Percentiles rank a stretch among this genome's conserved stretches.
These are phyloP conservation scores for Claviceps humidiphila DNA, from an alignment of 2,329 filamentous ascomycete genomes.

Conservation along the genomic window DNA sequence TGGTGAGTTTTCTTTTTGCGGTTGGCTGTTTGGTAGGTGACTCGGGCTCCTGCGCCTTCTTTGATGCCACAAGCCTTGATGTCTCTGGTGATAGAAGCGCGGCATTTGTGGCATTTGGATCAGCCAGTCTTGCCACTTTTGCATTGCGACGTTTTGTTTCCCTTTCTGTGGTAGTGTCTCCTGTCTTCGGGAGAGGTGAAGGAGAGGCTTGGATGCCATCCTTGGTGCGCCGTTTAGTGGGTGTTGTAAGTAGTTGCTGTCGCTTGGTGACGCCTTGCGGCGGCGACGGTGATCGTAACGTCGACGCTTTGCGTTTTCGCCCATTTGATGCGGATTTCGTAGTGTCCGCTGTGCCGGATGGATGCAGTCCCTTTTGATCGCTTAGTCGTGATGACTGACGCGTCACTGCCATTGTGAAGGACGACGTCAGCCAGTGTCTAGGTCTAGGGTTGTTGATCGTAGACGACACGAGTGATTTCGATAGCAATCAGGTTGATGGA, in stretches of 20 bases:
- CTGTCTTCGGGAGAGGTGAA: constrained; percentile 33
- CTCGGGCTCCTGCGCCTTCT: constrained; percentile 25
- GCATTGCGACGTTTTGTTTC: constrained; percentile 26
- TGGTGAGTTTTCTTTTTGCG: constrained; percentile 34
- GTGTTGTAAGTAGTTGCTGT: constrained; percentile 14
- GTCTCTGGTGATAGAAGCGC: constrained; percentile 59
- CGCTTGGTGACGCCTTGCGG: constrained; percentile 11
- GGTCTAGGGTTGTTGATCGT: background rate
- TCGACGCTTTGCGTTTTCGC: constrained; percentile 22
- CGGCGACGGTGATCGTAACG: constrained; percentile 4
- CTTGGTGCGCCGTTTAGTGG: constrained; percentile 19
- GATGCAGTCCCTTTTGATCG: constrained; percentile 12
- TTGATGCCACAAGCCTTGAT: constrained; percentile 45
- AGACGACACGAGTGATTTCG: background rate
- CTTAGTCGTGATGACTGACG: constrained; percentile 29
- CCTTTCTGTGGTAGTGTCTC: constrained; percentile 14
- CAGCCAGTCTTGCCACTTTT: constrained; percentile 41
- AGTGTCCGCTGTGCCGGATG: background rate
- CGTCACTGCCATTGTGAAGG: constrained; percentile 14
- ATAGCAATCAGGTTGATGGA: background rate
- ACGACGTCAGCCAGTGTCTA: background rate
- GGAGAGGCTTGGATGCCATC: constrained; percentile 13
- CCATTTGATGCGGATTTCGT: constrained; percentile 1
- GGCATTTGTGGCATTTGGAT: constrained; percentile 54
- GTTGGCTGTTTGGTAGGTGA: constrained; percentile 30